Base-by-base conservation (phyloP, 768 basidiomycete genomes). In the Termitomyces sp. region DNA sequence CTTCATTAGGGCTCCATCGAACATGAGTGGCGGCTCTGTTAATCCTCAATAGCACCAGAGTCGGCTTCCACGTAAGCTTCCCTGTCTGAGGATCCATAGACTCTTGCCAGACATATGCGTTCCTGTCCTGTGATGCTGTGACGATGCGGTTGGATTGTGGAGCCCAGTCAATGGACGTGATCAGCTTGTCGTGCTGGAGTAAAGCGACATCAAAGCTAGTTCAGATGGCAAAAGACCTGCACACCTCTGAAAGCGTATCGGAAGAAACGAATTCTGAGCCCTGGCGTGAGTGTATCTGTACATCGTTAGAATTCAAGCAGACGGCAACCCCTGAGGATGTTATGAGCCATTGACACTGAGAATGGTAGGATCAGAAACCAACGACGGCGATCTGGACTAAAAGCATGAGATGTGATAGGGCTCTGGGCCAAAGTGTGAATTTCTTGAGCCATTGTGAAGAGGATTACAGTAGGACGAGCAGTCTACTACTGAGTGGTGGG, bases 81-180 rank as follows among this genome's bases (percentile, higher is more conserved):
- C 92, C 92, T 0, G 90, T 89, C 57, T 80, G 76, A 1, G 86
- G 78, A 64, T 94, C 90, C 29, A 82, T 77, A 9, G 82, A 83
- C 68, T 90, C 86, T 55, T 92, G 88, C 97, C 97, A 99, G 33
- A 99, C 97, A 68, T 99, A 99, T 37, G 97, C 96, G 69, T 99
- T 99, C 54, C 97, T 80, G 70, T 99, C 97, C 70, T 99, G 96
- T n/a, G 95, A 96, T 65, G 94, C 92, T 13, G 97, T 98, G 26
- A 99, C 96, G 74, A 99, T 96, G 46, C 92, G 89, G 74, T 98
- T 98, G 48, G 97, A 94, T 64, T 84, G 83, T 18, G 95, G 94
- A 13, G 95, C 97, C 97, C 97, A 99, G 71, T 98, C 95, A 71
- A 99, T 97, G 56, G 94, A 94, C 2, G 96, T 98, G 74, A 99